Evolutionary conservation across 164 flowering plant species (phyloP), one percentile per base, ranked within the genome.

Genomic region (Vitis cinerea): DNA sequence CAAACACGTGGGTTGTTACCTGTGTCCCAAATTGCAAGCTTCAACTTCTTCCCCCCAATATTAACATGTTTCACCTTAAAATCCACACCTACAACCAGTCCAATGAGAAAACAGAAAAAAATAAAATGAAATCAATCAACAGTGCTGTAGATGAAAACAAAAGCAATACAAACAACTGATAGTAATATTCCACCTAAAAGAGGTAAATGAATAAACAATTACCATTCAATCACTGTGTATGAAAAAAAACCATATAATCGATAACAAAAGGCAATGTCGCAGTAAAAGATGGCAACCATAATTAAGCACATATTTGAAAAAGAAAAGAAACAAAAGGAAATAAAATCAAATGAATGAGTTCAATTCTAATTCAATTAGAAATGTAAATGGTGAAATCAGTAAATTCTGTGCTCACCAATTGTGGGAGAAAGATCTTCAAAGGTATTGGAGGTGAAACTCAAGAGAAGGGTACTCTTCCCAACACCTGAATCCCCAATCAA

Each of bases 1-100:
- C 27, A 47, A 57, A 9, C 12, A 50, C 6, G 19, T 13, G 47
- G 48, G n/a, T 8, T 8, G 19, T 73, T 76, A 90, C 95, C 95
- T 64, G 95, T 90, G 74, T 90, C 95, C 92, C 98, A 93, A 12
- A 93, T 90, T 8, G 97, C 94, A 77, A 93, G 98, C 83, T 91
- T 93, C 85, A 91, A 79, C 65, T 85, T 91, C 61, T 93, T 93
- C 14, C 94, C 97, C 11, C 91, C 93, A 70, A 85, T 57, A 27
- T 80, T 85, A 37, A 90, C 86, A 78, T 88, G 67, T 73, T 93
- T 93, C 31, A 93, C 84, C 81, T 93, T 93, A 65, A 93, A 93
- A 79, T 93, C 98, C 70, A 93, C 98, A 71, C 98, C 98, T 93
- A 65, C 53, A 67, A 30, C 49, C 63, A 54, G 64, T 14, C 49